Evolutionary conservation across 257 asterid genomes (phyloP).

Genomic region (Gynochthodes officinalis): DNA sequence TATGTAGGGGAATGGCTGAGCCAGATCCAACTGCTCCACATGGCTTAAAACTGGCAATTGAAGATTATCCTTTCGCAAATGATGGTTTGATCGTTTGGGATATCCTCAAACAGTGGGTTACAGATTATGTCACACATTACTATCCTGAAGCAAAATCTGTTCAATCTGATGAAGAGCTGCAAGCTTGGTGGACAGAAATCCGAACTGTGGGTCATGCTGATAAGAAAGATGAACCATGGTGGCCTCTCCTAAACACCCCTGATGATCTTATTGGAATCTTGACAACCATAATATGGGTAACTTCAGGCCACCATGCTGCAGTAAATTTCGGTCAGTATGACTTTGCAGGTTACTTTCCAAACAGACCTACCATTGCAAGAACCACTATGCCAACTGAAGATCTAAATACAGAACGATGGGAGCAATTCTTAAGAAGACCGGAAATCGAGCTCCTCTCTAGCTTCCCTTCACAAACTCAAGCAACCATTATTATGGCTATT

Average conservation of each 20-base stretch:
- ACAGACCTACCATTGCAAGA: slow-evolving; percentile 65
- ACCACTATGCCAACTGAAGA: slow-evolving; percentile 60
- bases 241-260: slow-evolving; percentile 58
- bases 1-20: slow-evolving; percentile 78
- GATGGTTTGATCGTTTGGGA: slow-evolving; percentile 81
- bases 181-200: slow-evolving; percentile 79
- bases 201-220: slow-evolving; percentile 63
- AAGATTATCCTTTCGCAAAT: slow-evolving; percentile 77
- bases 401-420: slow-evolving; percentile 35
- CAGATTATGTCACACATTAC: slow-evolving; percentile 53
- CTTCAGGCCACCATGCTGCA: slow-evolving; percentile 81
- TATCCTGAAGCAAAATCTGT: slow-evolving; percentile 38
- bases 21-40: slow-evolving; percentile 65
- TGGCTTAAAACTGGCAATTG: slow-evolving; percentile 61
- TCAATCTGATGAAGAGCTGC: slow-evolving; percentile 55
- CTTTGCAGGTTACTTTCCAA: slow-evolving; percentile 66
- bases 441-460: slow-evolving; percentile 46
- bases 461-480: slow-evolving; percentile 71
- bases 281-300: slow-evolving; percentile 66
- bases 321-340: slow-evolving; percentile 79
- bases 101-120: slow-evolving; percentile 60
- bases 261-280: slow-evolving; percentile 45
- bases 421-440: slow-evolving; percentile 48
- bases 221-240: slow-evolving; percentile 71
- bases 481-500: slow-evolving; percentile 45